phyloP scores from a whole-genome alignment of 352 stramenopile genomes.

The Phytopythium kandeliae region DNA sequence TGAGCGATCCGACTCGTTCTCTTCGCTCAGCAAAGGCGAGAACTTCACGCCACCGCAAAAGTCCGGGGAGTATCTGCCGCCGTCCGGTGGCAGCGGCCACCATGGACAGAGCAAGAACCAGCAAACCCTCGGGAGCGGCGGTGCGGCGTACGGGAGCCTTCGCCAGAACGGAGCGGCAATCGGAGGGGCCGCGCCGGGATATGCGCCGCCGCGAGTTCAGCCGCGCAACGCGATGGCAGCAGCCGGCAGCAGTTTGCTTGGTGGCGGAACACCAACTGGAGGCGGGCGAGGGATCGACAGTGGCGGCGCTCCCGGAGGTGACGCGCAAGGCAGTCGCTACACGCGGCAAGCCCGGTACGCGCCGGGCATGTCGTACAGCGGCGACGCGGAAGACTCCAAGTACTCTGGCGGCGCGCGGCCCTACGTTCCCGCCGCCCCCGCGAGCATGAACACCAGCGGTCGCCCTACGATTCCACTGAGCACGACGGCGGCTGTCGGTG shows the following conservation, averaged over 20 bases:
- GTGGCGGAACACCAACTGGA: constrained; percentile 47
- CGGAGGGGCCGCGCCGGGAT: constrained; percentile 13
- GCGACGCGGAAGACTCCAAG: constrained; percentile 46
- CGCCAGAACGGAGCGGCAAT: constrained; percentile 17
- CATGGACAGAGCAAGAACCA: constrained; percentile 45
- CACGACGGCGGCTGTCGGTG: constrained; percentile 43
- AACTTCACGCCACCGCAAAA: constrained; percentile 63
- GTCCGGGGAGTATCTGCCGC: constrained; percentile 24
- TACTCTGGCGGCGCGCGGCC: constrained; percentile 51
- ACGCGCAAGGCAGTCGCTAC: constrained; percentile 65
- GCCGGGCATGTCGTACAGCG: constrained; percentile 46
- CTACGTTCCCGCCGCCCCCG: constrained; percentile 35
- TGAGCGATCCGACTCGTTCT: constrained; percentile 24
- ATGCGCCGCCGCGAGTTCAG: constrained; percentile 38
- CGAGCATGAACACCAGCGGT: constrained; percentile 10
- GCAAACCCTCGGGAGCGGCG: constrained; percentile 18
- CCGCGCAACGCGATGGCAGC: constrained; percentile 69
- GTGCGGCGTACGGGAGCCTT: constrained; percentile 32
- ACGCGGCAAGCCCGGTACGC: constrained; percentile 74
- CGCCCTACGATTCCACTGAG: constrained; percentile 19
- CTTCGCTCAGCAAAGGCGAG: constrained; percentile 24
- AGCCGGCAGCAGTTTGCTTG: constrained; percentile 56
- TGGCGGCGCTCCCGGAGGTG: constrained; percentile 20
- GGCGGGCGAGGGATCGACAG: constrained; percentile 42
- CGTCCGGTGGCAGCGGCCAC: constrained; percentile 40